These are phyloP conservation scores for Apiosordaria backusii DNA, from an alignment of 495 filamentous ascomycete species.

Conservation along the genomic window DNA sequence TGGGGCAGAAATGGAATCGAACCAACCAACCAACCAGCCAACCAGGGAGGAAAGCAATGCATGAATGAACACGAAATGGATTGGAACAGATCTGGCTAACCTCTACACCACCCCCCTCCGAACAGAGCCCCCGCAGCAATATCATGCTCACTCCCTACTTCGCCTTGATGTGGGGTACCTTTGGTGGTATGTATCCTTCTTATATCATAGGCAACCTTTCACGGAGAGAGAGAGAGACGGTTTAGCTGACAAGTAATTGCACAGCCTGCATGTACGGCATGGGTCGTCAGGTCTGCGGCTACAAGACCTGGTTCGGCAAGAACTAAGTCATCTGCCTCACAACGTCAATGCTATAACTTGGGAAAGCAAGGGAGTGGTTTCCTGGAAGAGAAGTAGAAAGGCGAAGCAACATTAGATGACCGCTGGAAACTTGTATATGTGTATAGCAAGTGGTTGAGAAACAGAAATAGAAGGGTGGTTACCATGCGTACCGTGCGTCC, in stretches of 20 bases:
- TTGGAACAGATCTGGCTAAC: neutral
- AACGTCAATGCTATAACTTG: neutral
- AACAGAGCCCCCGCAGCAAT: constrained; percentile 59
- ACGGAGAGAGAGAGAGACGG: neutral
- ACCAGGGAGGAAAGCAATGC: too few relatives aligned
- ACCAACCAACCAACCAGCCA: too few relatives aligned
- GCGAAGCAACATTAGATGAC: neutral
- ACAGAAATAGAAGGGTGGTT: constrained; percentile 3
- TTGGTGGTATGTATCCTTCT: constrained; percentile 44
- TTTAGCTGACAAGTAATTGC: constrained; percentile 49
- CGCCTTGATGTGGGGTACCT: constrained; percentile 60
- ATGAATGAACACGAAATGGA: too few relatives aligned
- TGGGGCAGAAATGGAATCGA: too few relatives aligned
- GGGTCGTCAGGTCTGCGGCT: constrained; percentile 58
- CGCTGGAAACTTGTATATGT: neutral
- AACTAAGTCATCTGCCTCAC: constrained; percentile 40
- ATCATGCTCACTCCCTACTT: constrained; percentile 73
- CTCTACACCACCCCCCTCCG: neutral
- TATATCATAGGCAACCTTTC: too few relatives aligned
- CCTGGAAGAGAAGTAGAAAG: constrained; percentile 3
- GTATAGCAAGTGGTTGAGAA: constrained; percentile 17
- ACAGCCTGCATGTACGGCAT: constrained; percentile 59
- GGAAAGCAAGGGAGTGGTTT: constrained; percentile 28
- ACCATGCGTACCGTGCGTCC: neutral
- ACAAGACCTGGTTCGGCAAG: constrained; percentile 86